Evolutionary conservation across 2,329 filamentous ascomycete species (phyloP).

Genomic region (Didymosphaeria variabile): DNA sequence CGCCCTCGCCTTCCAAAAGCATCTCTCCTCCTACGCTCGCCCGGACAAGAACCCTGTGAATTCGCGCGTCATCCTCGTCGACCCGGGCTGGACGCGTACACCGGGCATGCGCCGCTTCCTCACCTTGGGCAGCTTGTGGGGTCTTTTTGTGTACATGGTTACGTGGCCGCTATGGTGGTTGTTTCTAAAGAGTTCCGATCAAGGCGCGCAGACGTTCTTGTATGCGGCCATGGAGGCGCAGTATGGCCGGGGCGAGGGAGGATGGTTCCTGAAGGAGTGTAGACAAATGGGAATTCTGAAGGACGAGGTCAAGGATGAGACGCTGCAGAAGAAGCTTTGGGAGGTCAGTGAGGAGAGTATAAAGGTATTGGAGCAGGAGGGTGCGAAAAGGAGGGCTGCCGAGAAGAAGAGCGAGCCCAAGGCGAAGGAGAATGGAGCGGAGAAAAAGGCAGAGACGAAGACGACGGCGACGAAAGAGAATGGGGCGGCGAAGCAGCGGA

Average conservation of each 20-base stretch:
- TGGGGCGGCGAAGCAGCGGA: slow-evolving; percentile 36
- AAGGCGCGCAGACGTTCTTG: slow-evolving; percentile 87
- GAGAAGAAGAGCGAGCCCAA: slow-evolving; percentile 55
- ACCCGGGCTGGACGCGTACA: slow-evolving; percentile 85
- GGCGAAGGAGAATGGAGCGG: slow-evolving; percentile 11
- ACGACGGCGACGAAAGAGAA: slow-evolving; percentile 31
- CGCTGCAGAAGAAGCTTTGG: slow-evolving; percentile 85
- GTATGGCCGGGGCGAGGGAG: slow-evolving; percentile 71
- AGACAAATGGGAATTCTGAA: slow-evolving; percentile 76
- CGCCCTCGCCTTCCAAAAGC: slow-evolving; percentile 89
- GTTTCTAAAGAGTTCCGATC: slow-evolving; percentile 81
- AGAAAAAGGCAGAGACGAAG: slow-evolving; percentile 44
- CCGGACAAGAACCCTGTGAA: slow-evolving; percentile 86
- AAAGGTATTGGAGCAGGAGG: slow-evolving; percentile 80
- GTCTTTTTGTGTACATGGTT: slow-evolving; percentile 77
- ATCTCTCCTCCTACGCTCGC: slow-evolving; percentile 82
- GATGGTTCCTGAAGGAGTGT: slow-evolving; percentile 88
- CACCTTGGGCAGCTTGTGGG: slow-evolving; percentile 82
- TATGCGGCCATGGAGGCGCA: slow-evolving; percentile 84
- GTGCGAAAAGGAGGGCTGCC: slow-evolving; percentile 68
- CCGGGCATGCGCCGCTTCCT: slow-evolving; percentile 89
- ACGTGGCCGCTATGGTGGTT: slow-evolving; percentile 87
- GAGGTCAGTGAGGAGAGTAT: slow-evolving; percentile 83
- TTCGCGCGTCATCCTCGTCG: slow-evolving; percentile 82
- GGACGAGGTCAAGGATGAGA: slow-evolving; percentile 79